Base-by-base conservation (phyloP, 441 rosid species). In the Sinapis alba region DNA sequence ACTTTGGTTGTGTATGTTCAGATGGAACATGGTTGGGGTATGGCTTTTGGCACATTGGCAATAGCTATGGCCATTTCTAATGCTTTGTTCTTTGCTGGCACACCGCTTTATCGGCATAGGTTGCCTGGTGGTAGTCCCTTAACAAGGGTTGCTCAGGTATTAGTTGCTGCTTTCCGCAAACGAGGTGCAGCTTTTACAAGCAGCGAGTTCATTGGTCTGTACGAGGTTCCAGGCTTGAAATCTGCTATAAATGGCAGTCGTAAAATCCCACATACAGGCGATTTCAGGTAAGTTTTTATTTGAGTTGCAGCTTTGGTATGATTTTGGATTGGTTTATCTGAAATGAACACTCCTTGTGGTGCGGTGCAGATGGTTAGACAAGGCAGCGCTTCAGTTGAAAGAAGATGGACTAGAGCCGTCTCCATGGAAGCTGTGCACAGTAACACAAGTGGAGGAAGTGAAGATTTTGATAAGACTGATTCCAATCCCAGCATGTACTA, bases 121-220 rank as follows among this genome's bases (percentile, higher is more conserved):
- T 81, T 94, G 86, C 99, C 99, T 0, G 97, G 97, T 81, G 97
- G 99, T 71, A 94, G 97, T 83, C 99, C 99, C 16, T 75, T 94
- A 69, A 90, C 99, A 5, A 79, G 99, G 71, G 94, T 94, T 15
- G 96, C 94, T 51, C 97, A 94, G 79, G 97, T 94, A 51, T 83
- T 94, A 5, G 90, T 82, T 8, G 97, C 97, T 1, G 94, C 97
- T 50, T 89, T 86, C 45, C 84, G 83, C 62, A 94, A 90, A 80
- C 81, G 94, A 74, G 81, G 82, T 28, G 82, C 81, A 3, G 76
- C 84, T 41, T 94, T 92, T 66, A 84, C 90, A 3, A 87, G 90
- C 80, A 82, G 97, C 3, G 97, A 92, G 56, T 80, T 77, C 10
- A 73, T 89, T 21, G 97, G 99, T 82, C 87, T 94, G 4, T 89